Conservation (phyloP, 2,329 filamentous ascomycete genomes). For the Arachnomyces sp. region DNA sequence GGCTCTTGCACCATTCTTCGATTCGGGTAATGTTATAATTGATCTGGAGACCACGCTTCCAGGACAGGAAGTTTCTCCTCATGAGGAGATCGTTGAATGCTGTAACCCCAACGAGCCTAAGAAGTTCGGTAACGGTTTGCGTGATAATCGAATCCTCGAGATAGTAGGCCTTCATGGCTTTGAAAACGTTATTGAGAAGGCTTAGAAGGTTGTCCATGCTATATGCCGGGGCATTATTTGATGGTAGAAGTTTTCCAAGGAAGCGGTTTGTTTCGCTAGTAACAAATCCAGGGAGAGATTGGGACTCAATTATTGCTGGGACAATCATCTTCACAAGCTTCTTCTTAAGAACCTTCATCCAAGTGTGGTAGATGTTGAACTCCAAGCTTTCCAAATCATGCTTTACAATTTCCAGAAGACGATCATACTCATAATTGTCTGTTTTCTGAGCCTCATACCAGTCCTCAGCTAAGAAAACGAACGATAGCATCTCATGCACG, state of each 20-base stretch:
- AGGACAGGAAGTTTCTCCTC: slow-evolving; percentile 96
- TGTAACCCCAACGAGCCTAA: slow-evolving; percentile 89
- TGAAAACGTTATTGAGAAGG: slow-evolving; percentile 92
- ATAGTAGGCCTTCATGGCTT: slow-evolving; percentile 98
- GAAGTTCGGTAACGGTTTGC: slow-evolving; percentile 88
- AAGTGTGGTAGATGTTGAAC: slow-evolving; percentile 99
- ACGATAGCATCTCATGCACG: slow-evolving; percentile 98
- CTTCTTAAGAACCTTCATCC: slow-evolving; percentile 99
- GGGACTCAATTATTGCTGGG: slow-evolving; percentile 96
- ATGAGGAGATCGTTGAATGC: slow-evolving; percentile 98
- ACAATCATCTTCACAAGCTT: slow-evolving; percentile 99
- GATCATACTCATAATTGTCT: slow-evolving; percentile 98
- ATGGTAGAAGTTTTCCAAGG: slow-evolving; percentile 89
- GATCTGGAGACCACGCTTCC: slow-evolving; percentile 98
- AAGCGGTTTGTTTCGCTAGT: slow-evolving; percentile 98
- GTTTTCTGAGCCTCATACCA: slow-evolving; percentile 99
- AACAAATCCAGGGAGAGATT: slow-evolving; percentile 95
- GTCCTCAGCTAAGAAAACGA: slow-evolving; percentile 97
- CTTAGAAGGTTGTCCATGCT: slow-evolving; percentile 99
- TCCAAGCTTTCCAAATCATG: slow-evolving; percentile 96
- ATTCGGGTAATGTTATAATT: slow-evolving; percentile 99
- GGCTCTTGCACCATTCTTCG: slow-evolving; percentile 99
- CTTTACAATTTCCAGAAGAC: slow-evolving; percentile 95
- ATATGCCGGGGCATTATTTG: slow-evolving; percentile 85
- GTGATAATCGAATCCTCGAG: slow-evolving; percentile 93